phyloP scores from a whole-genome alignment of 805 yeast species.

The Ogataea paraovalis region DNA sequence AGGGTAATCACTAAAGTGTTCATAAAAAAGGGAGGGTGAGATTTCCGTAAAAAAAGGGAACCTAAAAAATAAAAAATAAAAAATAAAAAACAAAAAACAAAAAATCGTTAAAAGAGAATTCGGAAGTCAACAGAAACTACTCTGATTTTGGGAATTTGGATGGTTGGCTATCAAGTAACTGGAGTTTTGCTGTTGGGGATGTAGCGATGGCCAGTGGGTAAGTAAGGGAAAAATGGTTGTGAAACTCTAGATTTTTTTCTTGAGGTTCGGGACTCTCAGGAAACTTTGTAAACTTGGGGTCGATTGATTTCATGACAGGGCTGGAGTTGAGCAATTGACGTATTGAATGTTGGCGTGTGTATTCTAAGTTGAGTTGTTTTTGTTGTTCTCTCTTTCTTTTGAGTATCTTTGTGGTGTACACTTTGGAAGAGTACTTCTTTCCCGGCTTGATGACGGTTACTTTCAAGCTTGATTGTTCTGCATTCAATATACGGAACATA shows the following conservation, averaged over 20 bases:
- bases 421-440: conserved; percentile 26
- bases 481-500: conserved; percentile 16
- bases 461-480: conserved; percentile 9
- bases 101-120: no score
- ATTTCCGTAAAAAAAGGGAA: no score
- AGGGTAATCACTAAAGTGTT: no score
- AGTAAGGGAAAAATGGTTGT: not conserved
- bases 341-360: not conserved
- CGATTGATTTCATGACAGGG: not conserved
- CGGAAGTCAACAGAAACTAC: no score
- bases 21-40: no score
- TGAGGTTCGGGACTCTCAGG: no score
- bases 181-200: no score
- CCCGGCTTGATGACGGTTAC: conserved; percentile 29
- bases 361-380: not conserved
- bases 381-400: conserved; percentile 3
- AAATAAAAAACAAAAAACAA: no score
- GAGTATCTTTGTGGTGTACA: conserved; percentile 18
- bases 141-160: no score
- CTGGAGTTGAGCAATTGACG: not conserved
- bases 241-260: no score
- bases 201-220: not conserved
- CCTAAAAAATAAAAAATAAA: no score
- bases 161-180: no score
- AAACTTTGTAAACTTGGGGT: not conserved